phyloP scores from a whole-genome alignment of 345 rosid species.

The Pistacia atlantica region DNA sequence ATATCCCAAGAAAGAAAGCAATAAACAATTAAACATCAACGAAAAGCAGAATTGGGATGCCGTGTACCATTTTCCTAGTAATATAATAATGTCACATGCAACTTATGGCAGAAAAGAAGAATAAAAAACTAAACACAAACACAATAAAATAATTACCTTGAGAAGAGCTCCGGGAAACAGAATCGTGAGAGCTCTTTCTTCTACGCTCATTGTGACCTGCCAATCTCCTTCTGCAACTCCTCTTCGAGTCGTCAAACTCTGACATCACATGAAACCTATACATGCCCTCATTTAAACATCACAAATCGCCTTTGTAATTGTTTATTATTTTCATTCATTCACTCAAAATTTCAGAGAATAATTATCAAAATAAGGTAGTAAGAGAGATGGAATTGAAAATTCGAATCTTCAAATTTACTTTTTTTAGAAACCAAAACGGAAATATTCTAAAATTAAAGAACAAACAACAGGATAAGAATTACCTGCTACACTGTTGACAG shows the following conservation, averaged over 20 bases:
- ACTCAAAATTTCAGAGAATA: not conserved
- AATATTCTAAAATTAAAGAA: not conserved
- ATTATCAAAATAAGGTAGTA: not conserved
- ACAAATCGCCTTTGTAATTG: not conserved
- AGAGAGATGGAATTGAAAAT: not conserved
- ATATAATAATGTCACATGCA: slow-evolving; percentile 19
- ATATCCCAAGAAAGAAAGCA: not conserved
- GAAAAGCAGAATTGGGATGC: not conserved
- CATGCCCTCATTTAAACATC: not conserved
- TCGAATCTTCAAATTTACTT: slow-evolving; percentile 2
- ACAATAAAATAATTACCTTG: slow-evolving; percentile 36
- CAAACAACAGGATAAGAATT: not conserved
- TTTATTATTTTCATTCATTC: not conserved
- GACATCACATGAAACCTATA: slow-evolving; percentile 61
- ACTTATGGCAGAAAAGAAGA: not conserved
- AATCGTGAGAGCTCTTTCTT: slow-evolving; percentile 55
- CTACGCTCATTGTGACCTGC: slow-evolving; percentile 75
- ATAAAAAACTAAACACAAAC: not conserved
- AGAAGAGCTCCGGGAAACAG: slow-evolving; percentile 35
- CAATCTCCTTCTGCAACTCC: slow-evolving; percentile 70
- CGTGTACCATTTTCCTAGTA: not conserved
- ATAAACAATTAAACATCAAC: not conserved
- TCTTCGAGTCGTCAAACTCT: slow-evolving; percentile 62
- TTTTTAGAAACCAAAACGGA: not conserved
- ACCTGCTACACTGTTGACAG: slow-evolving; percentile 96